Evolutionary conservation across 768 basidiomycete genomes (phyloP), one percentile per base, ranked within the genome.

Genomic region (Sarcodon sp.): DNA sequence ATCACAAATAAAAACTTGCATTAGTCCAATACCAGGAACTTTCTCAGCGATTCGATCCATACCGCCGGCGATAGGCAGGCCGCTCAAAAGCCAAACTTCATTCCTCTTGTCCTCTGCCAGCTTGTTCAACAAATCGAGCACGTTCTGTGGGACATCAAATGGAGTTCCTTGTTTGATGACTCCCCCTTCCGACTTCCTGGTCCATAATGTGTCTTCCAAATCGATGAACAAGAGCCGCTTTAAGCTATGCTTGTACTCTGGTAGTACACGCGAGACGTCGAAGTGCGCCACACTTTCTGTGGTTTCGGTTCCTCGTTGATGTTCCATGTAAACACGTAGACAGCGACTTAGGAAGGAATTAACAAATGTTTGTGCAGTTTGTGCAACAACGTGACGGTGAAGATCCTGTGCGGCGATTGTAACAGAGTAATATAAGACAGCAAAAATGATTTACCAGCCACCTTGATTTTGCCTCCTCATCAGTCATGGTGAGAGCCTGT

Each of bases 341-440:
- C 77, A 80, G 12, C 87, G 76, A 5, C 74, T 80, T 52, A 90
- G 74, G 76, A 90, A 90, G 4, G 79, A 74, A 3, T 72, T 84
- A 37, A 83, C 81, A 61, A 90, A 92, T 0, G 83, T 71, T 56
- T 92, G 89, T 0, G 89, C 87, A 0, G 84, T 89, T 59, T 92
- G 90, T 0, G 85, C 85, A 10, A 79, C 78, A 45, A 92, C 89
- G 53, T 92, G 89, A 51, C 76, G 79, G 61, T 91, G 86, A 0
- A 92, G 68, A 50, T 92, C 89, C 71, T 66, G 37, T 0, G 11
- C 43, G 45, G 18, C 35, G 5, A 31, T 46, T 35, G 33, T 33
- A 11, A 33, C 13, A 45, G 12, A 12, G 43, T 10, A 11, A 43
- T n/a, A 18, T n/a, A 44, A 27, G 12, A 58, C 50, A 47, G 3